A percentile compares a stretch with the other conserved stretches of the same genome.
These are phyloP conservation scores for Ascochyta koolunga DNA, from an alignment of 2,329 filamentous ascomycete species.

Conservation along the genomic window DNA sequence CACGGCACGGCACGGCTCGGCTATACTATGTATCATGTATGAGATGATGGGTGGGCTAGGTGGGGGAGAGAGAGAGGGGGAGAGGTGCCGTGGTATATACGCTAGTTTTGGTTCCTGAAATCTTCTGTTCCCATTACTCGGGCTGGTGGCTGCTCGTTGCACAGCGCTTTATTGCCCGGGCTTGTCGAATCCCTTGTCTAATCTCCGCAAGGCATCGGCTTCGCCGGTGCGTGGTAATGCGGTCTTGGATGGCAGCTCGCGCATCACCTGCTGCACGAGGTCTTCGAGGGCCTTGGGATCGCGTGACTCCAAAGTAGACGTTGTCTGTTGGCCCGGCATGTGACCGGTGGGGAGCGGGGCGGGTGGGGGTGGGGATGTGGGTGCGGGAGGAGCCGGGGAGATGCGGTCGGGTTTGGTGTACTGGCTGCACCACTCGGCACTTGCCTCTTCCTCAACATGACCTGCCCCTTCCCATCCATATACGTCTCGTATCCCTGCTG, in stretches of 20 bases:
- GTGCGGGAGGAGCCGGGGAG: not conserved
- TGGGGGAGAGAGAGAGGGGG: no score
- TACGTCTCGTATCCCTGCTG: conserved; percentile 58
- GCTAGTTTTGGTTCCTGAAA: no score
- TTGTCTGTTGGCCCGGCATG: not conserved
- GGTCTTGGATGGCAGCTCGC: conserved; percentile 50
- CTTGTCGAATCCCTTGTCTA: conserved; percentile 50
- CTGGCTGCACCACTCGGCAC: not conserved
- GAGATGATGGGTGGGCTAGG: no score
- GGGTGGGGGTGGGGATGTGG: not conserved
- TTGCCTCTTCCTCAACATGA: conserved; percentile 54
- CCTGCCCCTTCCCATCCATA: conserved; percentile 56
- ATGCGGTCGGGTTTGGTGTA: not conserved
- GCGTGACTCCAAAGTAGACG: not conserved
- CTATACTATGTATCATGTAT: no score
- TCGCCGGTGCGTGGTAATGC: conserved; percentile 33
- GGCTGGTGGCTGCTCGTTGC: no score
- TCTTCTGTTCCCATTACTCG: no score
- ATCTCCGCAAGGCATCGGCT: conserved; percentile 53
- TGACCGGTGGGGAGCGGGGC: not conserved
- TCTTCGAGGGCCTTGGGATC: conserved; percentile 52
- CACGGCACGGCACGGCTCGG: no score
- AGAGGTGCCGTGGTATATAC: no score
- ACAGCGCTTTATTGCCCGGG: no score
- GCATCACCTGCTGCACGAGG: conserved; percentile 55